phyloP scores from a whole-genome alignment of 768 basidiomycete genomes.

The Mycena chlorophos region DNA sequence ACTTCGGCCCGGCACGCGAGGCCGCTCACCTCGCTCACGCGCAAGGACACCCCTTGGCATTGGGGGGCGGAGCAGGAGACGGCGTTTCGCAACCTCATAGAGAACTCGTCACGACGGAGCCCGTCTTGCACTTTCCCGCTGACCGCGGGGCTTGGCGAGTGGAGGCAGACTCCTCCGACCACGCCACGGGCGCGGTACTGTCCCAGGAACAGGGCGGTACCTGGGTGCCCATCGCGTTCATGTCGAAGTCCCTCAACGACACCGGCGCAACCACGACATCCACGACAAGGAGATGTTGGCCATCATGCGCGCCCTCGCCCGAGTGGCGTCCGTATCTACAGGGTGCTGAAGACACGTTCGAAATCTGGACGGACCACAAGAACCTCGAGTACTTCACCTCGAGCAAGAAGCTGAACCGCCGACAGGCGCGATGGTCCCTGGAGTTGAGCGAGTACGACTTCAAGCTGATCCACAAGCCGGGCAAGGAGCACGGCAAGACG shows the following conservation, averaged over 20 bases:
- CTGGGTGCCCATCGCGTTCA: too few relatives aligned
- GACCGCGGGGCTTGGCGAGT: too few relatives aligned
- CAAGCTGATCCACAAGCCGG: too few relatives aligned
- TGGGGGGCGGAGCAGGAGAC: not conserved
- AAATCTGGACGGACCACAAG: not conserved
- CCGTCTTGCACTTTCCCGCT: too few relatives aligned
- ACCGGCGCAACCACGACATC: not conserved
- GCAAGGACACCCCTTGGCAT: not conserved
- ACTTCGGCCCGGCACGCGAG: not conserved
- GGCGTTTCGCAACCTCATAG: not conserved
- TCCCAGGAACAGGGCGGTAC: too few relatives aligned
- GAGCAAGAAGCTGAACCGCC: too few relatives aligned
- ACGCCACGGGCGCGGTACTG: too few relatives aligned
- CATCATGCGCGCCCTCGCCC: not conserved
- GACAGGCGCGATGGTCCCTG: too few relatives aligned
- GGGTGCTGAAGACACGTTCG: not conserved
- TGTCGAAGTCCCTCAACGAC: not conserved
- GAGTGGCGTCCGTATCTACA: too few relatives aligned
- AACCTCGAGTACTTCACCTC: not conserved
- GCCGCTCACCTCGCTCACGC: not conserved
- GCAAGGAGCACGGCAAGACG: too few relatives aligned
- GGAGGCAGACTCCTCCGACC: too few relatives aligned
- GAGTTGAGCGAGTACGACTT: too few relatives aligned
- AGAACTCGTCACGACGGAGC: not conserved
- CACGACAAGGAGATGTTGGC: not conserved